These are phyloP conservation scores for Phaeotremella skinneri DNA, from an alignment of 768 basidiomycete genomes.

Conservation along the genomic window DNA sequence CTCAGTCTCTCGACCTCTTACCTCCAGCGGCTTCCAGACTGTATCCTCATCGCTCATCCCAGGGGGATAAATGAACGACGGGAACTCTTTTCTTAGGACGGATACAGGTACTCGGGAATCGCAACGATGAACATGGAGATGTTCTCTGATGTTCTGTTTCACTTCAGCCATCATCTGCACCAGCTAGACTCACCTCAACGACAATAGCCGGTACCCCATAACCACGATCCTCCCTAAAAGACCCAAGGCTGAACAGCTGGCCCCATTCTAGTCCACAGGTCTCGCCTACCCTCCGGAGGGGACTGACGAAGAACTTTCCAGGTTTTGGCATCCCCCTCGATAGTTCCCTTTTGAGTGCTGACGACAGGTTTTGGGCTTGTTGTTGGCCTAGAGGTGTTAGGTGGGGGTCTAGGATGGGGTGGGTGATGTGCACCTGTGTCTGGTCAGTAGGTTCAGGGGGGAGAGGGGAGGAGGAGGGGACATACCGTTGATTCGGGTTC, in stretches of 20 bases:
- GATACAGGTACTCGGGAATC: slow-evolving; percentile 15
- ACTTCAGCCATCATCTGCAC: neutral
- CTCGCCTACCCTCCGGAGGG: slow-evolving; percentile 23
- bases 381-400: slow-evolving; percentile 23
- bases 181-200: slow-evolving; percentile 27
- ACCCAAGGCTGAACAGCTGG: slow-evolving; percentile 15
- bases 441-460: slow-evolving; percentile 15
- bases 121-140: slow-evolving; percentile 30
- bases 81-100: slow-evolving; percentile 17
- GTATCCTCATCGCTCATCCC: slow-evolving; percentile 18
- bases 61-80: slow-evolving; percentile 21
- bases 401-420: slow-evolving; percentile 20
- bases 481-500: neutral
- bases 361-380: slow-evolving; percentile 19
- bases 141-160: slow-evolving; percentile 31
- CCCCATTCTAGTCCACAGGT: slow-evolving; percentile 36
- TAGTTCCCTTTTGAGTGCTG: slow-evolving; percentile 20
- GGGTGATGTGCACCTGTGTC: neutral
- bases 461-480: neutral
- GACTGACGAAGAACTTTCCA: slow-evolving; percentile 23
- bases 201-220: slow-evolving; percentile 24
- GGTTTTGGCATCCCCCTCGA: slow-evolving; percentile 26
- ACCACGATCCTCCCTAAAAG: slow-evolving; percentile 7
- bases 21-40: slow-evolving; percentile 17
- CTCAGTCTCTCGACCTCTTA: slow-evolving; percentile 26